Evolutionary conservation across 176 grass and related monocot species (phyloP), one percentile per base, ranked within the genome.

Genomic region (Alopecurus myosuroides): DNA sequence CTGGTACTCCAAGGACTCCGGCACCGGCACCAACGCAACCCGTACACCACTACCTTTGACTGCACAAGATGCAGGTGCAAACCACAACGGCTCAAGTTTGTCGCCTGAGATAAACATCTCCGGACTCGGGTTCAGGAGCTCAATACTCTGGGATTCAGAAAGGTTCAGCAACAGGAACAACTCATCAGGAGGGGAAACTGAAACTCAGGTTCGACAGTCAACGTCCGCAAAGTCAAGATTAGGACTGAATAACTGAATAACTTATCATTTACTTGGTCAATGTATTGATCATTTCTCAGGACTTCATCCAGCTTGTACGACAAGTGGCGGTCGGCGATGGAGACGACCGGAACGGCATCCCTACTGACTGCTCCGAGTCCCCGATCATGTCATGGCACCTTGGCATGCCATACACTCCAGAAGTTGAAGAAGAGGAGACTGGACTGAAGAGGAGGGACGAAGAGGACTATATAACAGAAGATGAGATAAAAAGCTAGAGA

Each of bases 61-160:
- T 36, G n/a, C n/a, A n/a, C n/a, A n/a, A n/a, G n/a, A n/a, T n/a
- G n/a, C n/a, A n/a, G n/a, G 20, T 36, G 52, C 18, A 18, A n/a
- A n/a, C n/a, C n/a, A n/a, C n/a, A n/a, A n/a, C n/a, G n/a, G n/a
- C n/a, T n/a, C n/a, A n/a, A n/a, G n/a, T n/a, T n/a, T n/a, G n/a
- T n/a, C n/a, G n/a, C n/a, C 22, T 46, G 44, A 46, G 4, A 46
- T 46, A 46, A 46, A 46, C 44, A 46, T 46, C 44, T 46, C 44
- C 42, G 12, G 44, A 13, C 44, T 46, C 44, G 44, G 85, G 7
- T 98, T 98, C 82, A 70, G 89, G 39, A 94, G 95, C 61, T 66
- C 28, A 55, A 74, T 93, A 46, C 72, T 98, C 15, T 98, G 95
- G 92, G 90, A 94, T 76, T 85, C 77, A 76, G 70, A 58, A 49